Conservation (phyloP, 257 asterid genomes). For the Scutellaria galericulata region DNA sequence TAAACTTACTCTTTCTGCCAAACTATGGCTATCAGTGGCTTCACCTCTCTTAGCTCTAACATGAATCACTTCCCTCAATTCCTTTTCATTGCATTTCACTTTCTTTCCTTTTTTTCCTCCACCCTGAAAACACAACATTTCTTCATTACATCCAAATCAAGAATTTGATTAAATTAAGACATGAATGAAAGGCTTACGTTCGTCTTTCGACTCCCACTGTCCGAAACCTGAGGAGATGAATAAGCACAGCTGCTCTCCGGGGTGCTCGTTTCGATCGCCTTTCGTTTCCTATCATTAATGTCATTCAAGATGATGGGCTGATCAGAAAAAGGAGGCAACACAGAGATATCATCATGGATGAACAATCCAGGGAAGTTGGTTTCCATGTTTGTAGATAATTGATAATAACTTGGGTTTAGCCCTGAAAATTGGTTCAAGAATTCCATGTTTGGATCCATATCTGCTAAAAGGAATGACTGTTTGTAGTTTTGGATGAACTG, state of each 20-base stretch:
- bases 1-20: conserved; percentile 81
- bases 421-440: conserved; percentile 49
- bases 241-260: conserved; percentile 44
- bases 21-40: conserved; percentile 95
- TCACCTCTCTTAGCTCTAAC: conserved; percentile 95
- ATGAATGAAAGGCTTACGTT: conserved; percentile 39
- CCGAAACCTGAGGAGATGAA: conserved; percentile 63
- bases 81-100: conserved; percentile 40
- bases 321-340: conserved; percentile 14
- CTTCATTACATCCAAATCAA: too few species aligned
- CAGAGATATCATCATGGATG: conserved; percentile 30
- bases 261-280: conserved; percentile 41
- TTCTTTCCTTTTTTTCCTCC: conserved; percentile 56
- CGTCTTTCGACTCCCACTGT: conserved; percentile 43
- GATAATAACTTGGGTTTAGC: conserved; percentile 27
- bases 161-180: too few species aligned
- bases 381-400: too few species aligned
- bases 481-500: conserved; percentile 44
- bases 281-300: conserved; percentile 48
- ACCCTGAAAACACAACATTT: conserved; percentile 33
- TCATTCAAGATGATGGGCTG: too few species aligned
- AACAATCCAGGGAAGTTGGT: conserved; percentile 39
- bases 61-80: conserved; percentile 66
- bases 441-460: conserved; percentile 52
- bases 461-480: conserved; percentile 45